Percentiles rank a stretch among this genome's conserved stretches.
Conservation (phyloP, 495 filamentous ascomycete genomes). For the Trichoderma erinaceum region DNA sequence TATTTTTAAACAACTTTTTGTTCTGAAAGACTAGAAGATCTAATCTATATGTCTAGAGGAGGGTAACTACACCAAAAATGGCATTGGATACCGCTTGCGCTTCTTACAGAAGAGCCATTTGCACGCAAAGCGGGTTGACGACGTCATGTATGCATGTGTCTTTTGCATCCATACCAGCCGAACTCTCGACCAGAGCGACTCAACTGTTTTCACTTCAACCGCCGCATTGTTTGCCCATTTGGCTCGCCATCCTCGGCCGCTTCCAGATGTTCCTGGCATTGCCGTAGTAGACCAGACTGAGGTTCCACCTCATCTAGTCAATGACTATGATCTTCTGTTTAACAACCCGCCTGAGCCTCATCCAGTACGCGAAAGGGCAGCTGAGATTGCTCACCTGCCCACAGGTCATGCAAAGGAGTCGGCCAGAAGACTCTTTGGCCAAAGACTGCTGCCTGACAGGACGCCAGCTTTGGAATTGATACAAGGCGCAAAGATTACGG, state of each 20-base stretch:
- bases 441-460: constrained; percentile 34
- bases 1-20: constrained; percentile 22
- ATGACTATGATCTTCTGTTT: constrained; percentile 45
- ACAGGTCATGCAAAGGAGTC: constrained; percentile 31
- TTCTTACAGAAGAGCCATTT: constrained; percentile 41
- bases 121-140: constrained; percentile 29
- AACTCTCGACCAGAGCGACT: constrained; percentile 34
- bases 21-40: background rate
- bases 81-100: constrained; percentile 33
- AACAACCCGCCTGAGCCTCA: constrained; percentile 26
- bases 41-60: constrained; percentile 22
- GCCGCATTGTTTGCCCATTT: constrained; percentile 35
- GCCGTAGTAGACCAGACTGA: constrained; percentile 30
- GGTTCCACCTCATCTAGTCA: constrained; percentile 21
- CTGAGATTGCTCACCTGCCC: constrained; percentile 29
- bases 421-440: constrained; percentile 25
- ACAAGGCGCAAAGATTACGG: constrained; percentile 36
- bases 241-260: constrained; percentile 36
- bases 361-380: constrained; percentile 26
- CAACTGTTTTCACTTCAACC: constrained; percentile 38
- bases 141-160: constrained; percentile 34
- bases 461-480: constrained; percentile 35
- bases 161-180: constrained; percentile 36
- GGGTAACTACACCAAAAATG: constrained; percentile 30
- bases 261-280: constrained; percentile 35